Evolutionary conservation across 2,329 filamentous ascomycete species (phyloP), one percentile per base, ranked within the genome.

Genomic region (Colletotrichum sp.): DNA sequence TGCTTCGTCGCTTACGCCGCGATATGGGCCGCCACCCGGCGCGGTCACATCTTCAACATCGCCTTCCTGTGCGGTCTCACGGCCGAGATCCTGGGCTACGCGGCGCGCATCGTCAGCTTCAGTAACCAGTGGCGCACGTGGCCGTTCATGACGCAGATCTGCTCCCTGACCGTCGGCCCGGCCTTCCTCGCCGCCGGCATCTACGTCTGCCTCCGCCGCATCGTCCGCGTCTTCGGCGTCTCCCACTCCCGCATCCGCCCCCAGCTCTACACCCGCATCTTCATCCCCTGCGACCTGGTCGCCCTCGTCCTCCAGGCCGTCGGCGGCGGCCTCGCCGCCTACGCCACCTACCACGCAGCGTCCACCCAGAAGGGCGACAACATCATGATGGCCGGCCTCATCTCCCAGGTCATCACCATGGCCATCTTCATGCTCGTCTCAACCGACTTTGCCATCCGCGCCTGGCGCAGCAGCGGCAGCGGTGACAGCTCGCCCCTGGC

Each of bases 331-430:
- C 80, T 93, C 69, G 87, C 89, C 28, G 85, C 88, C 9, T 81
- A 85, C 15, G 85, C 87, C 66, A 82, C 82, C 32, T 83, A 86
- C 65, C 81, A 86, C 69, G 78, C 85, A 60, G 71, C 84, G 7
- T 81, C 81, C 18, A 78, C 84, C 16, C 77, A 84, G 2, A 78
- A 80, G 0, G 92, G 91, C n/a, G 88, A 90, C 77, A 85, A 93
- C 80, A 89, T 93, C 83, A 92, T 92, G 88, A 87, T 94, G n/a
- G 91, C 91, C 6, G 93, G 93, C 36, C 88, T 94, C 0, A 82
- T 87, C 21, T 91, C 90, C 81, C 92, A 94, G 79, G 92, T 93
- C 59, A 83, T 88, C 75, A 91, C 90, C 7, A 85, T 93, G 44
- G 78, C 87, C 57, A 81, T 88, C 72, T 94, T 94, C 86, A 88